Base-by-base conservation (phyloP, 495 filamentous ascomycete genomes). In the Tuber borchii region DNA sequence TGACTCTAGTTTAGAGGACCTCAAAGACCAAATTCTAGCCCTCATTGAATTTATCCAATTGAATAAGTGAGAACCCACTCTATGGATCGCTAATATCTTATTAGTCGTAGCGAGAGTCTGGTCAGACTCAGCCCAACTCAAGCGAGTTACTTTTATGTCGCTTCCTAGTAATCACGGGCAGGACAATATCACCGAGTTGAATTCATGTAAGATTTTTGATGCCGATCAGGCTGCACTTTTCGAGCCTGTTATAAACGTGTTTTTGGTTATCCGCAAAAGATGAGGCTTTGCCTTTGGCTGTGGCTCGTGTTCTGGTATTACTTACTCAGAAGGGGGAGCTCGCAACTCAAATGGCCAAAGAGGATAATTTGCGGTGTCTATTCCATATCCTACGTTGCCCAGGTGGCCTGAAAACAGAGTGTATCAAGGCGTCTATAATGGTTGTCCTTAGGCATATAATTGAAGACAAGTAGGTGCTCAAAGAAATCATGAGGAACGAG, bases 341-440 rank as follows among this genome's bases (percentile, higher is more conserved):
- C 75, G 95, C 95, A 17, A 86, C 89, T 71, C 85, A 86, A 43
- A 87, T 99, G 51, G 91, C 91, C 19, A 92, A 98, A 81, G 97
- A 94, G 84, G 91, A 90, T 75, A 95, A 95, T 78, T 86, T 99
- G 73, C 92, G 94, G 81, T 89, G 92, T 31, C 86, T 99, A 22
- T 98, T 99, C 83, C 88, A 97, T 26, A 97, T 97, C 91, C 89
- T 96, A 61, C 95, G 94, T 83, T 94, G 97, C 81, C 88, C 97
- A 65, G 91, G 92, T 37, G 92, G 91, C 40, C 87, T 89, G 40
- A 91, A 90, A 31, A 92, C 92, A 73, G 87, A 91, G 37, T 90
- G 90, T 71, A 87, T 98, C 8, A 92, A 92, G 80, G 90, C 91
- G 78, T 88, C 90, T 14, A 90, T 98, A 73, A 91, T 98, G 89